Conservation (phyloP, 192 early-diverging fungal genomes). For the Umbelopsis sp. region DNA sequence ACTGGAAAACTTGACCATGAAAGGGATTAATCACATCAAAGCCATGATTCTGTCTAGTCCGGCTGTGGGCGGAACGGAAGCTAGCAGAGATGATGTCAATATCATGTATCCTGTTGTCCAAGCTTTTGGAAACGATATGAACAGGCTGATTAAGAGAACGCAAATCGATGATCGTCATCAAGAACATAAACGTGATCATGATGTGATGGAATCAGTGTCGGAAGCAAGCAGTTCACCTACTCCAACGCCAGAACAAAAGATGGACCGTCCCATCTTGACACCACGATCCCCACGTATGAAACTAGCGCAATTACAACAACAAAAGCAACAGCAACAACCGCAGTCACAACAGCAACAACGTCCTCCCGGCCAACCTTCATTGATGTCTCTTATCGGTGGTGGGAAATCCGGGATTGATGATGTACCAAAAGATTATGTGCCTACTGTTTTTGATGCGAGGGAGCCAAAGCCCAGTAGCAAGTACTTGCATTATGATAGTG, state of each 20-base stretch:
- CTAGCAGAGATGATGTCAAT: background rate
- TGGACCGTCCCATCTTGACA: constrained; percentile 2
- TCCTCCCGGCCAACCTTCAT: background rate
- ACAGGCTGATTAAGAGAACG: background rate
- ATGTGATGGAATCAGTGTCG: constrained; percentile 13
- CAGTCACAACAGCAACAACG: background rate
- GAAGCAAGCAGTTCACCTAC: background rate
- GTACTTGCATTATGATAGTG: background rate
- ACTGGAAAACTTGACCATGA: background rate
- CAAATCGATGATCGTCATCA: background rate
- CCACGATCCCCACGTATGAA: constrained; percentile 17
- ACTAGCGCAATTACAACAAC: background rate
- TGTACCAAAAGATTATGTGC: background rate
- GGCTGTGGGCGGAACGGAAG: background rate
- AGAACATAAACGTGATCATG: constrained; percentile 13
- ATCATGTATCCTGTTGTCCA: background rate
- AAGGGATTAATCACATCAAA: background rate
- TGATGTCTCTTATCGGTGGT: background rate
- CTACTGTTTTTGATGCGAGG: background rate
- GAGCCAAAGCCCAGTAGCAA: no score
- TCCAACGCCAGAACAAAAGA: constrained; percentile 8
- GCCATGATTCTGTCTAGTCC: background rate
- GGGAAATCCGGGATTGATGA: no score
- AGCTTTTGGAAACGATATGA: background rate
- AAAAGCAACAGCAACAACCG: background rate